These are phyloP conservation scores for Leccinum angustisporum DNA, from an alignment of 1,284 basidiomycete genomes.

Conservation along the genomic window DNA sequence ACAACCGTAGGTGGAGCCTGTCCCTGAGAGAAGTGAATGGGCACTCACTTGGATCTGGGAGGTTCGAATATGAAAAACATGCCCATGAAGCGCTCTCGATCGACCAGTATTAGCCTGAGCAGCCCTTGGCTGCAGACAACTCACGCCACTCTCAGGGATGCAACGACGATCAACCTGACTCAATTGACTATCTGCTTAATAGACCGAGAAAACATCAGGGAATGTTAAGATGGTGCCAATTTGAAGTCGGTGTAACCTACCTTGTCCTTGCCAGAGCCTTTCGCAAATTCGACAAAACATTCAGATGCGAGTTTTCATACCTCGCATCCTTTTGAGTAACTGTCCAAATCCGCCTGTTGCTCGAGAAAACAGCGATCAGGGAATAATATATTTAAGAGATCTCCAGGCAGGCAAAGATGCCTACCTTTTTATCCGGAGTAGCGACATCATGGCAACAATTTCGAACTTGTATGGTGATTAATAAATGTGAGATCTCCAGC, in stretches of 20 bases:
- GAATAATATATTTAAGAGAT: no score
- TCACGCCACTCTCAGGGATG: not conserved
- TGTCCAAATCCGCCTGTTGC: no score
- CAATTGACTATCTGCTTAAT: not conserved
- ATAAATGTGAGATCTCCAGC: no score
- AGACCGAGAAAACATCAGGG: not conserved
- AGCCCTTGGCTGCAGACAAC: not conserved
- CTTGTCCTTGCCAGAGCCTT: not conserved
- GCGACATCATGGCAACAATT: no score
- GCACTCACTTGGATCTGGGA: not conserved
- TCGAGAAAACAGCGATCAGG: no score
- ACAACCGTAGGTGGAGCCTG: not conserved
- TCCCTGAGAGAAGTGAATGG: not conserved
- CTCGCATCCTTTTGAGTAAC: no score
- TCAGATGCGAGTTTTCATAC: no score
- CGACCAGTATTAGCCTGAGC: not conserved
- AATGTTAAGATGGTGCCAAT: not conserved
- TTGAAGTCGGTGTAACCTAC: not conserved
- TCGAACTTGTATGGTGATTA: no score
- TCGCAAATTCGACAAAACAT: no score
- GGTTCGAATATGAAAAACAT: not conserved
- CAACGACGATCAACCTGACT: not conserved
- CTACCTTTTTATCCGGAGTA: no score
- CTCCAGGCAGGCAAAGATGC: no score
- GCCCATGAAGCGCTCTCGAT: not conserved